Evolutionary conservation across 1,284 basidiomycete genomes (phyloP).

Genomic region (Mycosarcoma maydis): DNA sequence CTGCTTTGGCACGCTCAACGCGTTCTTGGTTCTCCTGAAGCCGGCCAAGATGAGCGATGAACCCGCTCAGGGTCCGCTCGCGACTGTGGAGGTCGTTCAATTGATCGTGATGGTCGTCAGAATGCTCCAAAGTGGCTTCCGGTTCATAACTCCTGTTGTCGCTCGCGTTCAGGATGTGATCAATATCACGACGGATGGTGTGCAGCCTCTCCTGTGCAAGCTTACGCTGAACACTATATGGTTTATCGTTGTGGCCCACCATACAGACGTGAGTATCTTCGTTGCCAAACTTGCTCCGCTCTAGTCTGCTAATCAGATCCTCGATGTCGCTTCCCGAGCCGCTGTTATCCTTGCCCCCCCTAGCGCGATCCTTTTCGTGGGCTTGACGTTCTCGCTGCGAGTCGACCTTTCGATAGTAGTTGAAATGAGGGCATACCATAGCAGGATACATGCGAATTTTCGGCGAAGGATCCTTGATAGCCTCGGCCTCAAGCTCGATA

Average conservation of each 20-base stretch:
- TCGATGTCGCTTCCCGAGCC: slow-evolving; percentile 17
- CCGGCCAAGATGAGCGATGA: slow-evolving; percentile 71
- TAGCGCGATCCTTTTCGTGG: slow-evolving; percentile 28
- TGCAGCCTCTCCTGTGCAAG: slow-evolving; percentile 73
- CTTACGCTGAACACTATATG: slow-evolving; percentile 76
- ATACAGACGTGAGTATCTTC: slow-evolving; percentile 88
- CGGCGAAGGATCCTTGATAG: slow-evolving; percentile 65
- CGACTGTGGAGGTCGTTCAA: slow-evolving; percentile 54
- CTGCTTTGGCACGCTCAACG: slow-evolving; percentile 35
- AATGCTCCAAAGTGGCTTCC: slow-evolving; percentile 8
- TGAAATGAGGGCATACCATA: slow-evolving; percentile 82
- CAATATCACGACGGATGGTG: slow-evolving; percentile 52
- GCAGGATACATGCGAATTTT: slow-evolving; percentile 78
- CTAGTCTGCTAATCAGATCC: slow-evolving; percentile 32
- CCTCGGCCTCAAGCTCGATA: slow-evolving; percentile 77
- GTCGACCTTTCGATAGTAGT: slow-evolving; percentile 72
- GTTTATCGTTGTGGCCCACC: slow-evolving; percentile 69
- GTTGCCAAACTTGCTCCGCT: slow-evolving; percentile 80
- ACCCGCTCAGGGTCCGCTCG: slow-evolving; percentile 72
- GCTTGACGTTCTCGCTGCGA: slow-evolving; percentile 70
- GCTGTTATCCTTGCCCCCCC: neutral
- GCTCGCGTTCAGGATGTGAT: slow-evolving; percentile 45
- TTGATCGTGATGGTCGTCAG: slow-evolving; percentile 17
- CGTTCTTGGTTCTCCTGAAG: slow-evolving; percentile 27
- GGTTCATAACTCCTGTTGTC: slow-evolving; percentile 11